Evolutionary conservation across 805 yeast genomes (phyloP).

Genomic region (Ogataea salicorniae): DNA sequence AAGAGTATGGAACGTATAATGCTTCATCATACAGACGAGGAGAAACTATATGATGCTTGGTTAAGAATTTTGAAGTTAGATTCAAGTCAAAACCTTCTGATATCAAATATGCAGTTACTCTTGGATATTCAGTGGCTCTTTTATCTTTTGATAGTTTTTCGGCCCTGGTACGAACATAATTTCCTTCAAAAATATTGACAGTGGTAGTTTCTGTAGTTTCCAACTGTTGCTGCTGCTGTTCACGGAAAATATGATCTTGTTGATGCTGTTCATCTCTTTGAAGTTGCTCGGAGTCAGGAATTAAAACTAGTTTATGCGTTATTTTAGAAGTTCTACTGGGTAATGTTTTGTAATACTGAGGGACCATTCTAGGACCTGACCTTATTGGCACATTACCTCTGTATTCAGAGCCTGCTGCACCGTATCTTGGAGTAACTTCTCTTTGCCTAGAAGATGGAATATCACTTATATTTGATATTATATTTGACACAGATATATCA

Average conservation of each 20-base stretch:
- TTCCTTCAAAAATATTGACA: conserved; percentile 30
- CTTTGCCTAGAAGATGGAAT: conserved; percentile 70
- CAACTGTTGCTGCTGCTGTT: conserved; percentile 9
- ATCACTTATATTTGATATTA: conserved; percentile 74
- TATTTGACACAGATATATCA: conserved; percentile 74
- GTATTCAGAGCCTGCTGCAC: conserved; percentile 9
- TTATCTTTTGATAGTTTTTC: conserved; percentile 56
- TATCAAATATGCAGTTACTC: conserved; percentile 90
- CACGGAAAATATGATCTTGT: conserved; percentile 1
- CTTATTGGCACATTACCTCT: conserved; percentile 11
- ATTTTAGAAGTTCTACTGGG: conserved; percentile 80
- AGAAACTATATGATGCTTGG: conserved; percentile 69
- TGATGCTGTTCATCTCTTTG: neutral
- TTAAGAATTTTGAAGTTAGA: conserved; percentile 58
- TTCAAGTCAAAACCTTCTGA: conserved; percentile 75
- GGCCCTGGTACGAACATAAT: conserved; percentile 35
- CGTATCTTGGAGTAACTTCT: conserved; percentile 20
- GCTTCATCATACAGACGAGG: conserved; percentile 91
- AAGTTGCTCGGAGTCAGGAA: conserved; percentile 54
- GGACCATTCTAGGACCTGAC: conserved; percentile 27
- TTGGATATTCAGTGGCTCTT: conserved; percentile 58
- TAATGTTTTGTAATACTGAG: conserved; percentile 49
- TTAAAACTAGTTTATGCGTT: conserved; percentile 78
- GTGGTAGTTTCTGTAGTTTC: conserved; percentile 31
- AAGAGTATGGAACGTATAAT: conserved; percentile 81